These are phyloP conservation scores for Tricholoma bakamatsutake DNA, from an alignment of 768 basidiomycete species.

Conservation along the genomic window DNA sequence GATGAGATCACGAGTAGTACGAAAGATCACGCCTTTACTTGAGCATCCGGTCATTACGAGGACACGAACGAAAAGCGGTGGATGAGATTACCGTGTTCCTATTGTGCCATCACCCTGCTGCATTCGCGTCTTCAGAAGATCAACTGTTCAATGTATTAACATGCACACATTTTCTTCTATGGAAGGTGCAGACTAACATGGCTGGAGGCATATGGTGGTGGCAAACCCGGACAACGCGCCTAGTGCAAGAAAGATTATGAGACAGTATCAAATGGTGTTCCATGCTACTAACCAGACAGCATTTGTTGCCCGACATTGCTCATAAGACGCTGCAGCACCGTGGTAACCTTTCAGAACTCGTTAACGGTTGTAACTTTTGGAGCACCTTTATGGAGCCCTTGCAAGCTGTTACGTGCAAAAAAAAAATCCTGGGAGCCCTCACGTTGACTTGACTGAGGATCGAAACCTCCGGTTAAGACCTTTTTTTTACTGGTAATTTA, in stretches of 20 bases:
- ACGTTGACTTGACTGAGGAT: too few relatives aligned
- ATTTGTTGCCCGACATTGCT: constrained; percentile 66
- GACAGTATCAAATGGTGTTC: not conserved
- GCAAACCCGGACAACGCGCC: constrained; percentile 77
- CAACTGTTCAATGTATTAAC: constrained; percentile 43
- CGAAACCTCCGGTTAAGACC: too few relatives aligned
- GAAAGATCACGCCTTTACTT: constrained; percentile 34
- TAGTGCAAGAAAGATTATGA: constrained; percentile 19
- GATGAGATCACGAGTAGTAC: constrained; percentile 53
- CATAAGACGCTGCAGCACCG: constrained; percentile 31
- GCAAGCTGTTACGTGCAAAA: not conserved
- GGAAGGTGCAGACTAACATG: constrained; percentile 42
- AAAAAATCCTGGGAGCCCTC: not conserved
- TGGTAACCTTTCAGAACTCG: not conserved
- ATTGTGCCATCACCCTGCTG: constrained; percentile 67
- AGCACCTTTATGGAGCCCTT: not conserved
- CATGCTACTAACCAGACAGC: constrained; percentile 45
- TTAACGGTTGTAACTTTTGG: not conserved
- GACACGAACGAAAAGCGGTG: constrained; percentile 8
- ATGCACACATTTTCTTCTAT: not conserved
- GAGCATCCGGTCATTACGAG: constrained; percentile 17
- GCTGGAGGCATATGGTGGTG: constrained; percentile 70
- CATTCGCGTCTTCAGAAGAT: constrained; percentile 87
- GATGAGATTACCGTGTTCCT: constrained; percentile 23
- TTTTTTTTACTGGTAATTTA: too few relatives aligned